phyloP scores from a whole-genome alignment of 192 early-diverging fungal species.

The Backusella liffmaniae region DNA sequence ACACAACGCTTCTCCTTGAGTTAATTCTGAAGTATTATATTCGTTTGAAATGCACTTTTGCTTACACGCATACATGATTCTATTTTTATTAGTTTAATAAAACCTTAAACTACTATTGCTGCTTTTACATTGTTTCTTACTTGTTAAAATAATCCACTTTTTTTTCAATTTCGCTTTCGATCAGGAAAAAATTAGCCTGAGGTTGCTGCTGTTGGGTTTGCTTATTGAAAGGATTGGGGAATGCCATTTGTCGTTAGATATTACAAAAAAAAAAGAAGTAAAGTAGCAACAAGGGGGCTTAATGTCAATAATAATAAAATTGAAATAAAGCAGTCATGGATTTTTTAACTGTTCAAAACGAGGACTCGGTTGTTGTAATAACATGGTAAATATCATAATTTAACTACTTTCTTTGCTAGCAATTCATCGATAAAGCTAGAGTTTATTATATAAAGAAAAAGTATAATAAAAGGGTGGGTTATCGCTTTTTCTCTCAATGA shows the following conservation, averaged over 20 bases:
- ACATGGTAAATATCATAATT: too few relatives aligned
- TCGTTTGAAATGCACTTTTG: constrained; percentile 80
- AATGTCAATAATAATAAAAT: background rate
- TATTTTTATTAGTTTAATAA: constrained; percentile 19
- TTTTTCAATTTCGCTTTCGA: background rate
- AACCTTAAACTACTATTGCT: background rate
- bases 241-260: background rate
- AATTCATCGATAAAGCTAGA: too few relatives aligned
- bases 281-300: background rate
- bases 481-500: too few relatives aligned
- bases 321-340: background rate
- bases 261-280: background rate
- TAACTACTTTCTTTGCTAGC: too few relatives aligned
- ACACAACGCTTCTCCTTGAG: constrained; percentile 92
- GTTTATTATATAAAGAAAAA: too few relatives aligned
- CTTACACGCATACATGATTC: constrained; percentile 80
- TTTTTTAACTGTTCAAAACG: background rate
- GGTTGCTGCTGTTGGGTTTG: background rate
- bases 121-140: background rate
- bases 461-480: too few relatives aligned
- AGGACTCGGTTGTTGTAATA: too few relatives aligned
- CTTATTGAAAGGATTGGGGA: background rate
- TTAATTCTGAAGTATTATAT: constrained; percentile 76
- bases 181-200: background rate
- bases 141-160: background rate